phyloP scores from a whole-genome alignment of 345 rosid species.

The Firmiana major region DNA sequence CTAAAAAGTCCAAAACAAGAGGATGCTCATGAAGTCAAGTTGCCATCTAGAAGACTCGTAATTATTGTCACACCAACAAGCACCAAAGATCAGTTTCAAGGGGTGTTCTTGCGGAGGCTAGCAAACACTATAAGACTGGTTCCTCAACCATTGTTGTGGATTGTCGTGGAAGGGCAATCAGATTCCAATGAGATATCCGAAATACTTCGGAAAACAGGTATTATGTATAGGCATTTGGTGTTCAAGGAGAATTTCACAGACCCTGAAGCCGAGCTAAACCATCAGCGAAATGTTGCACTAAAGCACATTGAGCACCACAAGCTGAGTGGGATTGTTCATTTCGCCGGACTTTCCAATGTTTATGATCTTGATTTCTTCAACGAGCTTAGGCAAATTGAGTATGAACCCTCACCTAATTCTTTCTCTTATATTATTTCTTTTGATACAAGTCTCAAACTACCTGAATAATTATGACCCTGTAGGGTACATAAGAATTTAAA shows the following conservation, averaged over 20 bases:
- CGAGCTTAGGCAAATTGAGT: conserved; percentile 76
- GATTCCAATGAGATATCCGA: conserved; percentile 39
- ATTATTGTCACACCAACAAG: conserved; percentile 68
- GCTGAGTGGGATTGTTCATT: conserved; percentile 78
- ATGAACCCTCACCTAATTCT: conserved; percentile 20
- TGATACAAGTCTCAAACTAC: neutral
- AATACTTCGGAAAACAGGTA: conserved; percentile 64
- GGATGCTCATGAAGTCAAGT: conserved; percentile 7
- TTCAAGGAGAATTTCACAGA: conserved; percentile 65
- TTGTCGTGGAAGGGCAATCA: conserved; percentile 58
- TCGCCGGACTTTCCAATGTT: conserved; percentile 64
- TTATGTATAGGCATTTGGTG: conserved; percentile 80
- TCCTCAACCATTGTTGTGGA: conserved; percentile 72
- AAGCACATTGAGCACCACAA: conserved; percentile 74
- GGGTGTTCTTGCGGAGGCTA: conserved; percentile 61
- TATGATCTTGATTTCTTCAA: conserved; percentile 84
- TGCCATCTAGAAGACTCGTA: conserved; percentile 43
- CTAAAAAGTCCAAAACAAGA: conserved; percentile 1
- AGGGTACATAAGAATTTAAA: too few species aligned
- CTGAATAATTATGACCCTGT: neutral
- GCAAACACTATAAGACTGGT: conserved; percentile 61
- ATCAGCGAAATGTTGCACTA: conserved; percentile 69
- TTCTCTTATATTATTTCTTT: neutral
- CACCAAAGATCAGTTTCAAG: conserved; percentile 31
- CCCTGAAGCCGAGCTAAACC: conserved; percentile 56